Evolutionary conservation across 2,329 filamentous ascomycete genomes (phyloP), one percentile per base, ranked within the genome.

Genomic region (Onygenales sp.): DNA sequence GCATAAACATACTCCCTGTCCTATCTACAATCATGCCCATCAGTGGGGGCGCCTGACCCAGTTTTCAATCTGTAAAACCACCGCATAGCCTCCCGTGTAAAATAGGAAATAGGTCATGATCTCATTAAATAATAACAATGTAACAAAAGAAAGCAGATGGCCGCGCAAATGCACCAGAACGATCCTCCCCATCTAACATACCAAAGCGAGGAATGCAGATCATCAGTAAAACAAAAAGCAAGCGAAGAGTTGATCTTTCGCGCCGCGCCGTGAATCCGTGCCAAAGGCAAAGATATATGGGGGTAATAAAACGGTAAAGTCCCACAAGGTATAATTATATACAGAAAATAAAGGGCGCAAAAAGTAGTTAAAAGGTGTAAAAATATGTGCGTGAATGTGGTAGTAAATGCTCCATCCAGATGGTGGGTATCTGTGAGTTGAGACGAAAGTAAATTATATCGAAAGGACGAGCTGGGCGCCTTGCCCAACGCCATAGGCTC

Each of bases 391-490:
- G 33, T 44, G 46, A 51, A 43, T 14, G 38, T 14, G 14, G 13
- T 43, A 36, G 33, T 32, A 17, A 17, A 17, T 17, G 14, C 14
- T 17, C 14, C 14, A 17, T 17, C 14, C 14, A 17, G 14, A 17
- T 17, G 14, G 14, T 17, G 14, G 14, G 14, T 17, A 17, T 17
- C 14, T 17, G 14, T 17, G 14, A 17, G 14, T 17, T 17, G 14
- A 17, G 14, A 5, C 3, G 39, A 41, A 54, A 38, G 10, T 39
- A 21, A n/a, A 33, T 54, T 51, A 54, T 54, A 52, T 52, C 41
- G 87, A 90, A 63, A 91, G 77, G 66, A 91, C 86, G 69, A 89
- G 88, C 64, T 78, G 75, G 51, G 73, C 67, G 55, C 75, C 72
- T 63, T 73, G 68, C 46, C 69, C 71, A 59, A 74, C 66, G 52